Conservation (phyloP, 1,284 basidiomycete genomes). For the Fomitiporia mediterranea region DNA sequence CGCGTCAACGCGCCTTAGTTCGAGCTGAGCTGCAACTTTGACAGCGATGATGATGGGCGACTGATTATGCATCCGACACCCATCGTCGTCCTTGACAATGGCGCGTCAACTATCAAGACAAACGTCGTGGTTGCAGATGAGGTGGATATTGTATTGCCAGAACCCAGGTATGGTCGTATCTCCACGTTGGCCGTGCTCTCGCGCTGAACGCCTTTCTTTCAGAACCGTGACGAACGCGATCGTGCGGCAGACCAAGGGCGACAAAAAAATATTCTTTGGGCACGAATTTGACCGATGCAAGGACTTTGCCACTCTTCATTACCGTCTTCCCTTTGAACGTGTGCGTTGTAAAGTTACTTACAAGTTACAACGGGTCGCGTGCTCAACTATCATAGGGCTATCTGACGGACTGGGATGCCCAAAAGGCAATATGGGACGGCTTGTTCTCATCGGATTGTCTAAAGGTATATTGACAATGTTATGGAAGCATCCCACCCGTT, state of each 20-base stretch:
- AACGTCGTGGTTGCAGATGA: conserved; percentile 39
- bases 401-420: conserved; percentile 87
- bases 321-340: conserved; percentile 82
- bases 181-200: no score
- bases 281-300: conserved; percentile 75
- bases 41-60: not conserved
- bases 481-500: not conserved
- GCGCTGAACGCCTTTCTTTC: no score
- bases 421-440: conserved; percentile 89
- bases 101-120: conserved; percentile 75
- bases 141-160: not conserved
- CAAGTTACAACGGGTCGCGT: conserved; percentile 15
- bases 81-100: conserved; percentile 80
- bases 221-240: conserved; percentile 81
- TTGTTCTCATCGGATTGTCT: conserved; percentile 69
- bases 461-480: conserved; percentile 43
- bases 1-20: not conserved
- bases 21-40: not conserved
- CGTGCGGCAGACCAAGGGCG: conserved; percentile 67
- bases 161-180: not conserved
- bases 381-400: conserved; percentile 60
- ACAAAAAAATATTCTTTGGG: conserved; percentile 75
- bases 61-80: conserved; percentile 36
- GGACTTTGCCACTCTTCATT: conserved; percentile 76
- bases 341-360: conserved; percentile 51